Evolutionary conservation across 768 basidiomycete genomes (phyloP).

Genomic region (Suillus subaureus): DNA sequence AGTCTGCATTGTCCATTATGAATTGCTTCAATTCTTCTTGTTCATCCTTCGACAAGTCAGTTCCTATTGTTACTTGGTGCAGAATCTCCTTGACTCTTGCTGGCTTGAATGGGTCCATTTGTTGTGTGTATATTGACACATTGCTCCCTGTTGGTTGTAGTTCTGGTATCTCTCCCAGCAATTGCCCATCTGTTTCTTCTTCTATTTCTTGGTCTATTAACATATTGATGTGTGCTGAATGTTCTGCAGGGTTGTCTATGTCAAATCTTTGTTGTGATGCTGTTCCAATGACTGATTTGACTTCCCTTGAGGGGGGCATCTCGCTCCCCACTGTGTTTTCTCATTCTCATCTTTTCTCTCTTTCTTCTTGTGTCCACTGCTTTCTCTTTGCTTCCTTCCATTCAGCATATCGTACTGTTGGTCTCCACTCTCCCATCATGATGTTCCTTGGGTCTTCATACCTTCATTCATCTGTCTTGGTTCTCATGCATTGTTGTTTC

Average conservation of each 20-base stretch:
- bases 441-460: no score
- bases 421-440: neutral
- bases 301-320: neutral
- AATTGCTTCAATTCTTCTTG: conserved; percentile 27
- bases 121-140: neutral
- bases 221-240: no score
- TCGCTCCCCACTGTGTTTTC: neutral
- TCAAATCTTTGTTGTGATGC: neutral
- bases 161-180: neutral
- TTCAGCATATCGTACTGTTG: no score
- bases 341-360: no score
- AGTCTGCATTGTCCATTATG: conserved; percentile 35
- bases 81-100: conserved; percentile 23
- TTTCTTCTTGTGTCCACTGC: no score
- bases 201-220: no score
- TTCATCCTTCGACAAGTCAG: conserved; percentile 24
- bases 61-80: conserved; percentile 27
- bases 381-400: no score
- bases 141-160: neutral
- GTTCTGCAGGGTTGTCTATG: rapidly evolving
- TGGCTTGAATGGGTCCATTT: conserved; percentile 8
- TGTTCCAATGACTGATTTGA: rapidly evolving
- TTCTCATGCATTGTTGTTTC: neutral
- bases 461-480: no score
- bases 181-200: neutral